Conservation (phyloP, 306 rosid species). For the Lagenaria siceraria region DNA sequence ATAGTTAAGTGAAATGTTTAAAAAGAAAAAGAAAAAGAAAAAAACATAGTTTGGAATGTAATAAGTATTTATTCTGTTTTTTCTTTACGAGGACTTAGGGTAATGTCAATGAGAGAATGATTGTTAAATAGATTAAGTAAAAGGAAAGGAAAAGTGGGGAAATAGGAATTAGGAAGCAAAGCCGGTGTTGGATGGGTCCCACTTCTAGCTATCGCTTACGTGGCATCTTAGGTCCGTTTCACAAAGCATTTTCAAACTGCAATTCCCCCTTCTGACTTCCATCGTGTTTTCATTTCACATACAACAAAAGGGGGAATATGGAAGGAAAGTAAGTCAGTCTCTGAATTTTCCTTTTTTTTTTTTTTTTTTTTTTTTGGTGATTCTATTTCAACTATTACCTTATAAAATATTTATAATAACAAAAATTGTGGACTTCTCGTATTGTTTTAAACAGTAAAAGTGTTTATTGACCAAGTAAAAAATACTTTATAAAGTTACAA, state of each 20-base stretch:
- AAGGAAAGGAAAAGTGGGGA: neutral
- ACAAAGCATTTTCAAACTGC: conserved; percentile 7
- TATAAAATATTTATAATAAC: no score
- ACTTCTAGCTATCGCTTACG: neutral
- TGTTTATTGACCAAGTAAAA: no score
- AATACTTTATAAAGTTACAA: no score
- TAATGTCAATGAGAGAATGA: neutral
- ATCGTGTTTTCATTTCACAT: neutral
- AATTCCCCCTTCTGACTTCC: conserved; percentile 4
- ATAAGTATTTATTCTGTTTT: no score
- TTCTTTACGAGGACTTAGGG: neutral
- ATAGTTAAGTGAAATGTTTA: no score
- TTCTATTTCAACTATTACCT: no score
- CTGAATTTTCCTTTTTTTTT: no score
- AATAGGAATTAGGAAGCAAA: neutral
- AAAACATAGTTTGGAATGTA: no score
- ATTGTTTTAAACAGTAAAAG: no score
- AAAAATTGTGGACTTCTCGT: no score
- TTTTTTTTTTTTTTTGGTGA: no score
- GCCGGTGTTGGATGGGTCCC: neutral
- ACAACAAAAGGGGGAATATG: neutral
- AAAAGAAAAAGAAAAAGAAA: no score
- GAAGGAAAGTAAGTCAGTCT: neutral
- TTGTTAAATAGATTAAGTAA: neutral
- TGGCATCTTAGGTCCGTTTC: neutral